phyloP scores from a whole-genome alignment of 179 eudicot species.

The Gypsophila paniculata region DNA sequence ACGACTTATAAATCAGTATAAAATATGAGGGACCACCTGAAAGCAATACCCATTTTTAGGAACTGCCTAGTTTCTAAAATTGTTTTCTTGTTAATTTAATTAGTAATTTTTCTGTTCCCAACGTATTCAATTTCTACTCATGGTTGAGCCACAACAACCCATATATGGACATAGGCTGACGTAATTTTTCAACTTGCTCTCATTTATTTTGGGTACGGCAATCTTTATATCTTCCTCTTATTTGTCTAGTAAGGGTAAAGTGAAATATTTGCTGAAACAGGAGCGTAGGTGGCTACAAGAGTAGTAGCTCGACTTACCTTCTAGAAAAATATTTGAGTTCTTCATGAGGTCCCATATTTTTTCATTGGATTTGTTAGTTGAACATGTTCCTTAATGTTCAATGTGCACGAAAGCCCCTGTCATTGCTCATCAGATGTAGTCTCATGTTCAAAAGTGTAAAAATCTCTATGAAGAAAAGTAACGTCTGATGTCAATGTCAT shows the following conservation, averaged over 20 bases:
- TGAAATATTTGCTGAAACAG: constrained; percentile 1
- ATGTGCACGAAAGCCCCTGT: background rate
- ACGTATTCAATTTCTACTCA: background rate
- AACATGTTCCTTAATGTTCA: background rate
- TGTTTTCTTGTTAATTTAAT: background rate
- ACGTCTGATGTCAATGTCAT: too few relatives aligned
- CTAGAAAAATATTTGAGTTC: background rate
- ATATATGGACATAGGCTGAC: background rate
- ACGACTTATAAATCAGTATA: background rate
- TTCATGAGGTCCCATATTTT: background rate
- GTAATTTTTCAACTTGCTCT: background rate
- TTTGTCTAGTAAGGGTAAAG: background rate
- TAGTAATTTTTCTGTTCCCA: background rate
- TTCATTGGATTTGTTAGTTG: background rate
- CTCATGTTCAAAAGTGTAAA: too few relatives aligned
- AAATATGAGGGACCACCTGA: background rate
- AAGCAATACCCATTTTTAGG: background rate
- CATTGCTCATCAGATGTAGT: background rate
- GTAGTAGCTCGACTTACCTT: background rate
- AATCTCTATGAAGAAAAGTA: too few relatives aligned
- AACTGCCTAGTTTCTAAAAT: background rate
- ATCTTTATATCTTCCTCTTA: background rate
- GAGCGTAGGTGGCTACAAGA: background rate
- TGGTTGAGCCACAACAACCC: background rate
- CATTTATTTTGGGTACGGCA: background rate